A percentile compares a stretch with the other conserved stretches of the same genome.
phyloP scores from a whole-genome alignment of 345 rosid species.

The Citrus maxima region DNA sequence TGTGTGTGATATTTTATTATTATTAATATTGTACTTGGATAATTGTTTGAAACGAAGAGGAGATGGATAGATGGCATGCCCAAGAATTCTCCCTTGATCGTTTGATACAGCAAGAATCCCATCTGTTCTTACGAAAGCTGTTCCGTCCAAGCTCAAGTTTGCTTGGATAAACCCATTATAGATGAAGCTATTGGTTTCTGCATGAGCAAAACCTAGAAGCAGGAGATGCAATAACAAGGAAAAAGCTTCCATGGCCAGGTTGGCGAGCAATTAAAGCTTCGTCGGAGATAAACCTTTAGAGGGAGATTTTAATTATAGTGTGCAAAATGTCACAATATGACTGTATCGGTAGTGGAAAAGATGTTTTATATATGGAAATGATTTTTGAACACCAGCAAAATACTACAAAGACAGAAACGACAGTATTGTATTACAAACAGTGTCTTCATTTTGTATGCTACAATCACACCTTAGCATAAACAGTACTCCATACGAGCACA shows the following conservation, averaged over 20 bases:
- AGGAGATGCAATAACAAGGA: background rate
- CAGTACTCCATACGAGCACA: too few relatives aligned
- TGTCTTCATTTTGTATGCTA: too few relatives aligned
- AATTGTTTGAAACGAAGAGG: slow-evolving; percentile 13
- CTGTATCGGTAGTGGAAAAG: too few relatives aligned
- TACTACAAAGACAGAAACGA: too few relatives aligned
- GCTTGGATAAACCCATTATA: background rate
- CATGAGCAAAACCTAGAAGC: background rate
- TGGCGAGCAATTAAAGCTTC: background rate
- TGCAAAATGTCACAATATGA: too few relatives aligned
- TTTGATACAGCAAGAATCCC: slow-evolving; percentile 30
- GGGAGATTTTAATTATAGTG: background rate
- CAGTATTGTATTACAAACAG: too few relatives aligned
- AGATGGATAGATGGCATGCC: slow-evolving; percentile 32
- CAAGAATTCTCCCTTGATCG: slow-evolving; percentile 11
- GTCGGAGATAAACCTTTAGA: background rate
- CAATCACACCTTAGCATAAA: too few relatives aligned
- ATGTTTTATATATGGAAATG: too few relatives aligned
- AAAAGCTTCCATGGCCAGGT: slow-evolving; percentile 1
- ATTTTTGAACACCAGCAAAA: too few relatives aligned
- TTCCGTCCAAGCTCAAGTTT: slow-evolving; percentile 24
- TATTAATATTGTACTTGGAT: background rate
- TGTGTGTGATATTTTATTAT: too few relatives aligned
- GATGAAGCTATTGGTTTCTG: background rate
- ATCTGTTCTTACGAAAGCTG: slow-evolving; percentile 18